A percentile compares a stretch with the other conserved stretches of the same genome.
phyloP scores from a whole-genome alignment of 192 early-diverging fungal genomes.

The Borealophlyctis nickersoniae region DNA sequence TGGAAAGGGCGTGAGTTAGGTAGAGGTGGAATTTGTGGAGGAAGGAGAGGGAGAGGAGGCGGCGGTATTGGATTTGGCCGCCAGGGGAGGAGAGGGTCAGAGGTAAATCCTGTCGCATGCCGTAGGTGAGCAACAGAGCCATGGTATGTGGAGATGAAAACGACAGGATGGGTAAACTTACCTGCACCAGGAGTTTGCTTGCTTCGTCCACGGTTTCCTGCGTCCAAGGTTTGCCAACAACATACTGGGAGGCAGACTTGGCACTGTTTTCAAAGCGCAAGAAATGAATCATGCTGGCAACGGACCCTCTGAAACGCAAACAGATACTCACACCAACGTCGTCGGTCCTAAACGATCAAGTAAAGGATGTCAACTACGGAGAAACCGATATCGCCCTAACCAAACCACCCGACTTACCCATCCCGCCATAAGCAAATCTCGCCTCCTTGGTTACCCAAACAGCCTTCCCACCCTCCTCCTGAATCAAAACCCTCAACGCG shows the following conservation, averaged over 20 bases:
- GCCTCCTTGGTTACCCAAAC: constrained; percentile 48
- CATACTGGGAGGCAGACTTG: constrained; percentile 33
- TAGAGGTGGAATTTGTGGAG: constrained; percentile 33
- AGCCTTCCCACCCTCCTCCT: constrained; percentile 26
- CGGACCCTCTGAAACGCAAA: no score
- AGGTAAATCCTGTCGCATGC: constrained; percentile 30
- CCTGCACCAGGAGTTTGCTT: constrained; percentile 9
- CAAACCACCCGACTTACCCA: constrained; percentile 65
- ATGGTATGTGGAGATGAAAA: no score
- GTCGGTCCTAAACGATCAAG: no score
- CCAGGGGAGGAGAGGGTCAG: constrained; percentile 37
- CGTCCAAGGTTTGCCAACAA: constrained; percentile 58
- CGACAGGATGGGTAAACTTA: no score
- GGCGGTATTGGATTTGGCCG: constrained; percentile 44
- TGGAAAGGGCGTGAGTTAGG: constrained; percentile 16
- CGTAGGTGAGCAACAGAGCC: no score
- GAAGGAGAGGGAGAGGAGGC: constrained; percentile 34
- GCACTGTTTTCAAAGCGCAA: constrained; percentile 62
- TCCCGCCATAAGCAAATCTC: constrained; percentile 74
- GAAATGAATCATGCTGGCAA: no score
- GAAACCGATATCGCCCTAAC: constrained; percentile 18
- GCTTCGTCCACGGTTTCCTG: constrained; percentile 34
- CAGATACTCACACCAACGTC: no score
- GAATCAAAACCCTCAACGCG: constrained; percentile 58
- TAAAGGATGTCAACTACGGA: constrained; percentile 9